Evolutionary conservation across 2,329 filamentous ascomycete species (phyloP), one percentile per base, ranked within the genome.

Genomic region (Aureobasidium leucospermi): DNA sequence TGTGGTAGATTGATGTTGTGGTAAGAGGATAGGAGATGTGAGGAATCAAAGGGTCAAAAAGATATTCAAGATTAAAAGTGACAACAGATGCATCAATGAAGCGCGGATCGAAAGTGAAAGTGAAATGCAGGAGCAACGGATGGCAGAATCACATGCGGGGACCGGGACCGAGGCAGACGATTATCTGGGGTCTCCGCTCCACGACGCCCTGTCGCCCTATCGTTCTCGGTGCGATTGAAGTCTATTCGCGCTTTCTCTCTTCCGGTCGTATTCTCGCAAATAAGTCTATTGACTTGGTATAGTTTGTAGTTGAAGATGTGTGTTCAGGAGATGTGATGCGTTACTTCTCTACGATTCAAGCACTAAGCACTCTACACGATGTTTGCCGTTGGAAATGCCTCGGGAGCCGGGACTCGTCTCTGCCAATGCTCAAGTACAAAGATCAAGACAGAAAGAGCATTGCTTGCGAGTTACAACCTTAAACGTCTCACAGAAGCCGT

Each of bases 141-240:
- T 11, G 29, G 15, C 47, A 32, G 36, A 53, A 53, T 53, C 49
- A 53, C 38, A 55, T 55, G 51, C 51, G 51, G 39, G 39, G 51
- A 55, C 7, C 39, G 10, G 51, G 42, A 43, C 51, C 51, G 51
- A 55, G 51, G 51, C 36, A 31, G 10, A 34, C 1, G n/a, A n/a
- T 8, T 10, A 11, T 52, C 48, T 16, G 48, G 48, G 48, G 48
- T 52, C 48, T 52, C 48, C 48, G 13, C 47, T 15, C 46, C 8
- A 23, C 10, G 32, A 7, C 36, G 48, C 48, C 47, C 11, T 29
- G 11, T 51, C 47, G 47, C 47, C 48, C 48, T 52, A 16, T 52
- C 48, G 23, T 31, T 52, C 23, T 39, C 48, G 48, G 48, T 31
- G 13, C 48, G 48, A 29, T 1, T 36, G 9, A 23, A 51, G 11